These are phyloP conservation scores for Coemansia sp. DNA, from an alignment of 192 early-diverging fungal genomes.

Conservation along the genomic window DNA sequence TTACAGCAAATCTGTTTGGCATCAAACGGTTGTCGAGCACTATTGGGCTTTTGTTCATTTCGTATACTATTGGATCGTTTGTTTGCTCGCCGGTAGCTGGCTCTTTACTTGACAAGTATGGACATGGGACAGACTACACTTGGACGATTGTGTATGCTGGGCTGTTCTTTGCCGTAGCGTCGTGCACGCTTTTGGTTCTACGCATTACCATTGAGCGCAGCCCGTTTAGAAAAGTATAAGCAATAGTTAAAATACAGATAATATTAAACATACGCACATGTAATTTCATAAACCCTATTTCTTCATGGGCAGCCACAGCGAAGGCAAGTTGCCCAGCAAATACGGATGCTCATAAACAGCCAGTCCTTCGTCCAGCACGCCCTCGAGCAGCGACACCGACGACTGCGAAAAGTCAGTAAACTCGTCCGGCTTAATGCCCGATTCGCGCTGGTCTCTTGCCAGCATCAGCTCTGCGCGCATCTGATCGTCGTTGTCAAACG, in stretches of 20 bases:
- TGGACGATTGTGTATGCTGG: slow-evolving; percentile 26
- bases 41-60: slow-evolving; percentile 23
- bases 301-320: slow-evolving; percentile 68
- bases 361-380: slow-evolving; percentile 71
- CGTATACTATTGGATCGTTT: slow-evolving; percentile 20
- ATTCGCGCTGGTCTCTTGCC: slow-evolving; percentile 61
- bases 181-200: slow-evolving; percentile 8
- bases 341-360: slow-evolving; percentile 65
- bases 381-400: slow-evolving; percentile 65
- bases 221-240: neutral
- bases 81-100: slow-evolving; percentile 23
- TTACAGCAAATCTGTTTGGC: slow-evolving; percentile 24
- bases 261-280: neutral
- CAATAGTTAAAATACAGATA: neutral
- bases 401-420: slow-evolving; percentile 74
- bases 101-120: slow-evolving; percentile 28
- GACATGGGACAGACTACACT: slow-evolving; percentile 22
- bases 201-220: slow-evolving; percentile 10
- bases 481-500: slow-evolving; percentile 18
- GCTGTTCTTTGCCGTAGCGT: slow-evolving; percentile 16
- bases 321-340: slow-evolving; percentile 61
- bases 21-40: slow-evolving; percentile 27
- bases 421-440: slow-evolving; percentile 57
- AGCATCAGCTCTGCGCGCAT: slow-evolving; percentile 47
- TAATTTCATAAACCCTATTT: neutral